These are phyloP conservation scores for Kluyveromyces aestuarii DNA, from an alignment of 805 yeast genomes.

Conservation along the genomic window DNA sequence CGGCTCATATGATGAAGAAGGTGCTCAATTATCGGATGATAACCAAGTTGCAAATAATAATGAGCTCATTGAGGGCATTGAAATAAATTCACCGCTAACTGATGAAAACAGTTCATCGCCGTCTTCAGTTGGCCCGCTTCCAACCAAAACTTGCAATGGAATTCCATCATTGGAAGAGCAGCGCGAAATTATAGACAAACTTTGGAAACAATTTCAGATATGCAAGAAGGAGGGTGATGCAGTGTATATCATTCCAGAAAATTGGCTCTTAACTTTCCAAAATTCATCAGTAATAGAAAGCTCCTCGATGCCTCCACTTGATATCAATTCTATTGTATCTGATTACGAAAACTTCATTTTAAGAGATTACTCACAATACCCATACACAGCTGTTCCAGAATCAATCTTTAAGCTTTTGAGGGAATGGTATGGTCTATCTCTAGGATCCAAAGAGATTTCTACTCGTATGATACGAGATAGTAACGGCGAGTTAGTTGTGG, in stretches of 20 bases:
- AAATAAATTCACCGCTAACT: background rate
- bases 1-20: background rate
- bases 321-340: conserved; percentile 37
- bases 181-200: conserved; percentile 11
- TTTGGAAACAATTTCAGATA: conserved; percentile 8
- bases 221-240: conserved; percentile 37
- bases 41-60: background rate
- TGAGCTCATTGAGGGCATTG: background rate
- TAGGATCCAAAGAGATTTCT: conserved; percentile 30
- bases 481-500: conserved; percentile 25
- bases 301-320: conserved; percentile 38
- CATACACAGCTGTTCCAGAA: conserved; percentile 34
- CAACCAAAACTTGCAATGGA: background rate
- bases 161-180: conserved; percentile 11
- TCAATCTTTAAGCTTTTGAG: conserved; percentile 36
- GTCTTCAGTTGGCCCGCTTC: background rate
- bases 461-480: conserved; percentile 29
- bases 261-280: conserved; percentile 36
- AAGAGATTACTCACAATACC: conserved; percentile 18
- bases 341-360: conserved; percentile 35
- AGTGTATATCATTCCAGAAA: conserved; percentile 40
- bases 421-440: conserved; percentile 46
- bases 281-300: conserved; percentile 20
- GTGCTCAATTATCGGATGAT: background rate
- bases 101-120: background rate